Conservation (phyloP, 1,284 basidiomycete genomes). For the Singerocomus inundabilis region DNA sequence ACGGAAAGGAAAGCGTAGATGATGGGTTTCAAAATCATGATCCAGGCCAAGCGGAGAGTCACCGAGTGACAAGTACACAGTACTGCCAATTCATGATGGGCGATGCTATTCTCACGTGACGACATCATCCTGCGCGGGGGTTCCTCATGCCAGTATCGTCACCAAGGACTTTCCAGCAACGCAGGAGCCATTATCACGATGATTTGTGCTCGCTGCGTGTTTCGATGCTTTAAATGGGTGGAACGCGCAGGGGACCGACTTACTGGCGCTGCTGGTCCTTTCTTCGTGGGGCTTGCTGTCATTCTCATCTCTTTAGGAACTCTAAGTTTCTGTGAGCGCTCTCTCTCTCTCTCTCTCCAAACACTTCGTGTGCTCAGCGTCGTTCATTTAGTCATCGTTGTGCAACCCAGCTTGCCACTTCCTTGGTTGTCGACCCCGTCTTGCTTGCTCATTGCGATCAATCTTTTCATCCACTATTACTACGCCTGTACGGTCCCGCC, state of each 20-base stretch:
- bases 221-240: slow-evolving; percentile 81
- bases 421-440: slow-evolving; percentile 59
- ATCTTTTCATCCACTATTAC: slow-evolving; percentile 83
- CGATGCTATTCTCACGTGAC: too few species aligned
- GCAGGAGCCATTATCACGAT: slow-evolving; percentile 22
- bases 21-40: too few species aligned
- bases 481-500: slow-evolving; percentile 77
- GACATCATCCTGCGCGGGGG: too few species aligned
- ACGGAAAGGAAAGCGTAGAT: too few species aligned
- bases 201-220: slow-evolving; percentile 62
- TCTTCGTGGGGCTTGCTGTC: slow-evolving; percentile 81
- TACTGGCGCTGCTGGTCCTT: slow-evolving; percentile 88
- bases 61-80: too few species aligned
- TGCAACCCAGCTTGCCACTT: slow-evolving; percentile 54
- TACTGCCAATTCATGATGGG: too few species aligned
- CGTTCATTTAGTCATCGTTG: slow-evolving; percentile 62
- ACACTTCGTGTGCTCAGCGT: not conserved
- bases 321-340: slow-evolving; percentile 77
- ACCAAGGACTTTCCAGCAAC: not conserved
- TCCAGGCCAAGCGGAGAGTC: too few species aligned
- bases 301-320: slow-evolving; percentile 68
- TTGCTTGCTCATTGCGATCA: slow-evolving; percentile 74
- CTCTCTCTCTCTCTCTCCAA: not conserved
- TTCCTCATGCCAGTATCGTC: too few species aligned
- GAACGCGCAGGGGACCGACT: slow-evolving; percentile 78